Evolutionary conservation across 2,329 filamentous ascomycete genomes (phyloP).

Genomic region (Fusarium newnesense): DNA sequence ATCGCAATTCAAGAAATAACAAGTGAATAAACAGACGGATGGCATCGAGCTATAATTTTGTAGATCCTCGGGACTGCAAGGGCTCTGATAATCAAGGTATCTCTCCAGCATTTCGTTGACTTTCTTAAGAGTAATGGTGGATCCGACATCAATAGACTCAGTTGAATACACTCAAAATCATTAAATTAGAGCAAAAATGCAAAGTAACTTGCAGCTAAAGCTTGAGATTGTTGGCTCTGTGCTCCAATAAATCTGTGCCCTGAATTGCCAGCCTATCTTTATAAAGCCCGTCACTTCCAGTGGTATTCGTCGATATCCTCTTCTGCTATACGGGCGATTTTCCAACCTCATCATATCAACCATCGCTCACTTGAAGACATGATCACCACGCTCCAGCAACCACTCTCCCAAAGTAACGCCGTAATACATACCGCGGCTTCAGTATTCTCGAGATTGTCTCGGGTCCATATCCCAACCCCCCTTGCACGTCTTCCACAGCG

Average conservation of each 20-base stretch:
- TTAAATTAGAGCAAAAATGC: not conserved
- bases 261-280: not conserved
- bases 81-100: not conserved
- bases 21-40: not conserved
- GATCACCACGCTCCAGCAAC: not conserved
- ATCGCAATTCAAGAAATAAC: not conserved
- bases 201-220: not conserved
- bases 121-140: not conserved
- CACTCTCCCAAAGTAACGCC: not conserved
- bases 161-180: not conserved
- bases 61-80: not conserved
- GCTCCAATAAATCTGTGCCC: not conserved
- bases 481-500: not conserved
- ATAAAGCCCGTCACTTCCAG: not conserved
- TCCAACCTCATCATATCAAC: not conserved
- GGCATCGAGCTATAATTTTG: not conserved
- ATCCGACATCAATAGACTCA: not conserved
- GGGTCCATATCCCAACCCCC: not conserved
- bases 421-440: not conserved
- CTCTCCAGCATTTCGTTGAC: not conserved
- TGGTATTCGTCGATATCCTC: not conserved
- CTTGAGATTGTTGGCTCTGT: not conserved
- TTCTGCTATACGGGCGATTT: not conserved
- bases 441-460: not conserved
- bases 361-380: not conserved